These are phyloP conservation scores for Rhododendron ferrugineum DNA, from an alignment of 148 eudicot species.

Conservation along the genomic window DNA sequence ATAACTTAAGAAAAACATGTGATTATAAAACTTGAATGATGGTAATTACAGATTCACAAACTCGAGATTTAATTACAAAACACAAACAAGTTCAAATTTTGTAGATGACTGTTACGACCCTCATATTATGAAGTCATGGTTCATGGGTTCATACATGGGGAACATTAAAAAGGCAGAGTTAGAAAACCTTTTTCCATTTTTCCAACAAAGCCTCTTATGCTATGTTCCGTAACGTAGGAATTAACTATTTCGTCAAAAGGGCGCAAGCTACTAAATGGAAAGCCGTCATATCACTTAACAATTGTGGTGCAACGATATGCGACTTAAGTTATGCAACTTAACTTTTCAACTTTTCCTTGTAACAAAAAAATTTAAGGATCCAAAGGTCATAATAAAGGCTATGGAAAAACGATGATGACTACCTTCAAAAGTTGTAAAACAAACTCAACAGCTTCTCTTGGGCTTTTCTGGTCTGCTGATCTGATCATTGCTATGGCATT, in stretches of 20 bases:
- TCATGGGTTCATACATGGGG: background rate
- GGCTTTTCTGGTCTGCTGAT: slow-evolving; percentile 78
- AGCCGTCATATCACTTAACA: background rate
- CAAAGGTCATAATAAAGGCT: background rate
- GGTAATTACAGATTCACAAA: background rate
- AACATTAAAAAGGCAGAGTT: background rate
- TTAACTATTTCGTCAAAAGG: background rate
- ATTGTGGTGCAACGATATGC: background rate
- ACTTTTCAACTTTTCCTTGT: background rate
- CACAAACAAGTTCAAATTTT: background rate
- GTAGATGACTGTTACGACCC: background rate
- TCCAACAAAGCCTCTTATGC: background rate
- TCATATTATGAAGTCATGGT: background rate
- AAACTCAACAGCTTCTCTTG: slow-evolving; percentile 96
- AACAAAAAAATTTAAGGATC: background rate
- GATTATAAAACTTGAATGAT: background rate
- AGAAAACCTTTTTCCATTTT: background rate
- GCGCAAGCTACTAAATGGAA: background rate
- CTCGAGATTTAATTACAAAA: background rate
- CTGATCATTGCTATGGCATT: slow-evolving; percentile 86
- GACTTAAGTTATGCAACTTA: background rate
- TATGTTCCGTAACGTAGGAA: background rate
- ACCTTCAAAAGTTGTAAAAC: slow-evolving; percentile 94
- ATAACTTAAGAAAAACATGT: background rate
- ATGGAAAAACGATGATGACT: background rate